These are phyloP conservation scores for Lasiosphaeris hirsuta DNA, from an alignment of 495 filamentous ascomycete species.

Conservation along the genomic window DNA sequence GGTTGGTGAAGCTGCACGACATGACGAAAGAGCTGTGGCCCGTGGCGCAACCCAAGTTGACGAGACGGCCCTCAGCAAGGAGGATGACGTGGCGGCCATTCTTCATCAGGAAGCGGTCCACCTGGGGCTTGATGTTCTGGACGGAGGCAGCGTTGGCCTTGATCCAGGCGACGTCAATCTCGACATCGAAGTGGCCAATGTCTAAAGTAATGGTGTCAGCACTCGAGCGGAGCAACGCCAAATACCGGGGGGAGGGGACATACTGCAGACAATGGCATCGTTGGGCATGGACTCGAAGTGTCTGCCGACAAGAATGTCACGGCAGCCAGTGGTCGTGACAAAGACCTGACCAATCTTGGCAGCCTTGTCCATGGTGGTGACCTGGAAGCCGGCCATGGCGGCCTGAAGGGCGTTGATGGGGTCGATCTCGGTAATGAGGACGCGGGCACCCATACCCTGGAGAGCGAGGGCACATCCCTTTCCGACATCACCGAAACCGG, in stretches of 20 bases:
- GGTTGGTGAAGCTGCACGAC: conserved; percentile 99
- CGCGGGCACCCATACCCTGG: conserved; percentile 93
- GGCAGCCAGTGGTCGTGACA: conserved; percentile 98
- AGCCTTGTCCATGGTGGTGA: conserved; percentile 96
- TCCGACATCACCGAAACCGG: conserved; percentile 97
- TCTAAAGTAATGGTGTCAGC: conserved; percentile 48
- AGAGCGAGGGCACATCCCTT: conserved; percentile 98
- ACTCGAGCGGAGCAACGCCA: neutral
- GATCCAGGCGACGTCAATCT: conserved; percentile 99
- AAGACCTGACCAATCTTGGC: conserved; percentile 89
- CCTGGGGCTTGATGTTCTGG: conserved; percentile 99
- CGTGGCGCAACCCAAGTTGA: conserved; percentile 98
- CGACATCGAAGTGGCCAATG: conserved; percentile 99
- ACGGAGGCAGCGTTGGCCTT: conserved; percentile 88
- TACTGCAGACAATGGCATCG: conserved; percentile 99
- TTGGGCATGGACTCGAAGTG: conserved; percentile 98
- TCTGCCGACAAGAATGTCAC: conserved; percentile 86
- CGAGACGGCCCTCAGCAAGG: conserved; percentile 94
- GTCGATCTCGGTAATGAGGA: conserved; percentile 95
- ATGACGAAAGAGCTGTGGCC: conserved; percentile 99
- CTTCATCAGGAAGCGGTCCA: conserved; percentile 93
- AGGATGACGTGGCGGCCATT: conserved; percentile 97
- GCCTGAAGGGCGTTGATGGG: conserved; percentile 99
- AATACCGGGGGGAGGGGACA: conserved; percentile 32
- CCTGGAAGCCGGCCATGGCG: conserved; percentile 94